These are phyloP conservation scores for Metarhizium album DNA, from an alignment of 2,329 filamentous ascomycete species.

Conservation along the genomic window DNA sequence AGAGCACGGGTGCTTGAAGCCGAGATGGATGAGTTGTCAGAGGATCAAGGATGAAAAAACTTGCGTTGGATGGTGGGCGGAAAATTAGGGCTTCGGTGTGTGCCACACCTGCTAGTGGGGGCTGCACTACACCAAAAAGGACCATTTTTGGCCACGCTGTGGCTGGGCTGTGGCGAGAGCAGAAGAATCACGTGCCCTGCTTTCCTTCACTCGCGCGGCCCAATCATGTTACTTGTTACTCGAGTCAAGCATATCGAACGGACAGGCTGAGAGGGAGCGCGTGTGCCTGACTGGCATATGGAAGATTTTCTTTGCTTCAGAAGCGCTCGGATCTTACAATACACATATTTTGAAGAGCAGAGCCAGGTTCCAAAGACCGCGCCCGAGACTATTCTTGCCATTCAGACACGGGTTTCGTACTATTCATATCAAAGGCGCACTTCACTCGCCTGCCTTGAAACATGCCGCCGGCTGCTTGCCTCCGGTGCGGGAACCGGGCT, in stretches of 20 bases:
- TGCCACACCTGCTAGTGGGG: slow-evolving; percentile 4
- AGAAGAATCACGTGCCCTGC: slow-evolving; percentile 2
- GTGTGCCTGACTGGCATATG: not conserved
- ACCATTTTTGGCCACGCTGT: not conserved
- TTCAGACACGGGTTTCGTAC: not conserved
- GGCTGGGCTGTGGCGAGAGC: slow-evolving; percentile 6
- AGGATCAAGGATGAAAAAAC: slow-evolving; percentile 16
- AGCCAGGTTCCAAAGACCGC: not conserved
- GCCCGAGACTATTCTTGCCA: not conserved
- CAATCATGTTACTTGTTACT: not conserved
- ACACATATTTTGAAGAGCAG: not conserved
- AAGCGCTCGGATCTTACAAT: not conserved
- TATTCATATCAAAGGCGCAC: not conserved
- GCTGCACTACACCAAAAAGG: slow-evolving; percentile 12
- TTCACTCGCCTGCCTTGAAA: not conserved
- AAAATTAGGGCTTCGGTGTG: slow-evolving; percentile 27
- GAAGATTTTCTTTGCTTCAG: not conserved
- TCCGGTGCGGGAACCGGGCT: slow-evolving; percentile 66
- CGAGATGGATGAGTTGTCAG: slow-evolving; percentile 17
- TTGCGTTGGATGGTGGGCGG: slow-evolving; percentile 20
- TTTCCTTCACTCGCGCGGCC: not conserved
- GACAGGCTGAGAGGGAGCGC: not conserved
- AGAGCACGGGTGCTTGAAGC: slow-evolving; percentile 23
- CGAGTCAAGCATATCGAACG: not conserved
- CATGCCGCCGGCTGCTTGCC: slow-evolving; percentile 73